Percentiles rank a stretch among this genome's conserved stretches.
Conservation (phyloP, 148 eudicot genomes). For the Rhododendron williamsianum region DNA sequence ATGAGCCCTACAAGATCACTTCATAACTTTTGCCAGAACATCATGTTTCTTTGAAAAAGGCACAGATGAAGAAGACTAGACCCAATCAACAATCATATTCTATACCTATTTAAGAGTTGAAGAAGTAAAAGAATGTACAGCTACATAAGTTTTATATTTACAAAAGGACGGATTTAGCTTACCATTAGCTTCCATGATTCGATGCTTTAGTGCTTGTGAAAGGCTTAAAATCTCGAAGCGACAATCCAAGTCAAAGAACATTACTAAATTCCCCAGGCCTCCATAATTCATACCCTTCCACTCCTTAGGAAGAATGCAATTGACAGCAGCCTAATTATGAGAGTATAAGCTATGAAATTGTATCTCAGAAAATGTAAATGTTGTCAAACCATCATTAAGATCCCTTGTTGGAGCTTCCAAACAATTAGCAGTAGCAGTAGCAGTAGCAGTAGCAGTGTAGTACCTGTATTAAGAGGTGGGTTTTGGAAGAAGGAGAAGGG, state of each 20-base stretch:
- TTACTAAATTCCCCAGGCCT: constrained; percentile 58
- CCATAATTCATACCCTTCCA: constrained; percentile 77
- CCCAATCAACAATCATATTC: not conserved
- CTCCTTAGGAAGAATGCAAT: constrained; percentile 76
- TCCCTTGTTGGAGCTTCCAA: not conserved
- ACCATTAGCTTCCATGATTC: constrained; percentile 36
- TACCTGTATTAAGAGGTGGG: constrained; percentile 75
- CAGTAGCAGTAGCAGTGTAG: too few species aligned
- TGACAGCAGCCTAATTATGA: constrained; percentile 51
- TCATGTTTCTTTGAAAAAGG: not conserved
- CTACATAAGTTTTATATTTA: too few species aligned
- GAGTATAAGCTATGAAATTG: not conserved
- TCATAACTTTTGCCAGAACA: not conserved
- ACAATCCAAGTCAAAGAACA: constrained; percentile 87
- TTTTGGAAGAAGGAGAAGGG: constrained; percentile 77
- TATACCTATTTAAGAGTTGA: not conserved
- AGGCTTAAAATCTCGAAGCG: constrained; percentile 73
- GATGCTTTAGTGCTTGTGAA: constrained; percentile 41
- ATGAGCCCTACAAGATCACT: not conserved
- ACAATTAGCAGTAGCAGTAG: not conserved
- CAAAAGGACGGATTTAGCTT: constrained; percentile 8
- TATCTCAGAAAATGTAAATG: not conserved
- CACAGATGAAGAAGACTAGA: not conserved
- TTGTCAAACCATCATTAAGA: not conserved
- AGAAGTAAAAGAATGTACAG: not conserved